Evolutionary conservation across 345 rosid species (phyloP), one percentile per base, ranked within the genome.

Genomic region (Zanthoxylum bungeanum): DNA sequence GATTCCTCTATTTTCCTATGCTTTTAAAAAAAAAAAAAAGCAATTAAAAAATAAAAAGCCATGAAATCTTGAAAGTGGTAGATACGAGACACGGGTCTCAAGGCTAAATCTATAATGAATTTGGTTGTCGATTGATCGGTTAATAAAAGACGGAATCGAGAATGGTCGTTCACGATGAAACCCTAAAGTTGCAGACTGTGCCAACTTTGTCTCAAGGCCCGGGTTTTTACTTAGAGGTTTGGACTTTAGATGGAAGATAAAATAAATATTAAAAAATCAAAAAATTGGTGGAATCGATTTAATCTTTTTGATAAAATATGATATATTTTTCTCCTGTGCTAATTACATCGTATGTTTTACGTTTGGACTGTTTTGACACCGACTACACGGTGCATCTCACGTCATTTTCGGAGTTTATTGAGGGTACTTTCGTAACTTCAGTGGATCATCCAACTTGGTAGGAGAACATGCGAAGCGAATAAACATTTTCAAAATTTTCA

Each of bases 361-460:
- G 0, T 25, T 8, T 27, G 5, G 68, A 42, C 52, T 16, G 34
- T 10, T 63, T 63, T 42, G 7, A 25, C 68, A 42, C 34, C 3
- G 14, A 5, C 5, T 0, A 9, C n/a, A 55, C 19, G 25, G 17
- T 9, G 25, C 16, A 39, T 19, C 7, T n/a, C 1, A 3, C 11
- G 55, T 27, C 4, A 4, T n/a, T 56, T 39, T 40, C 3, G 39
- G 51, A 19, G 19, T 8, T 42, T 9, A 21, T 0, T 2, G 28
- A 69, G 72, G 64, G 28, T 11, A 28, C 0, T 56, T 69, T 56
- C 2, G 72, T 69, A 56, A 55, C 7, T 69, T n/a, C n/a, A n/a
- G n/a, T n/a, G n/a, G n/a, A n/a, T 16, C 62, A n/a, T 69, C 72
- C 72, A 28, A 28, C 1, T 56, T 40, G 64, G 39, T 56, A 22